A percentile compares a stretch with the other conserved stretches of the same genome.
These are phyloP conservation scores for Trichoderma hamatum DNA, from an alignment of 2,329 filamentous ascomycete species.

Conservation along the genomic window DNA sequence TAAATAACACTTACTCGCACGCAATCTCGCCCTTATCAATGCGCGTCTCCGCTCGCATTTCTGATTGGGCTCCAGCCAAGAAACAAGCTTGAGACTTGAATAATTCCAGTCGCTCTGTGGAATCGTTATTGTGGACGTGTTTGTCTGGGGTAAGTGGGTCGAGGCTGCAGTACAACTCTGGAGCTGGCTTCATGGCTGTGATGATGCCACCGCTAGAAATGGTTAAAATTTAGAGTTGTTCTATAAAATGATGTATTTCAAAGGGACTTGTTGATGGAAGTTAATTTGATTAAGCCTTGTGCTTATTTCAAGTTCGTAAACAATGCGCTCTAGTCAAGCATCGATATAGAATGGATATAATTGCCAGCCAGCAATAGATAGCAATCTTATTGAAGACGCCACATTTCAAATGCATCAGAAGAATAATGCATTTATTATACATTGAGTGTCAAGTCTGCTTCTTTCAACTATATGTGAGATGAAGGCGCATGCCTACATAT, in stretches of 20 bases:
- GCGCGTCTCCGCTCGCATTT: not conserved
- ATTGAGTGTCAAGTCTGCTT: not conserved
- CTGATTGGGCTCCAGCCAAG: not conserved
- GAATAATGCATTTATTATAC: not conserved
- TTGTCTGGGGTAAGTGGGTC: slow-evolving; percentile 10
- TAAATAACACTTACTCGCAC: not conserved
- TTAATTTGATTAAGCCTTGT: not conserved
- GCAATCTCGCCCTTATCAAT: not conserved
- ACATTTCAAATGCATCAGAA: too few relatives aligned
- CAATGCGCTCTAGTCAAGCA: not conserved
- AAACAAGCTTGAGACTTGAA: too few relatives aligned
- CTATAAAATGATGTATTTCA: not conserved
- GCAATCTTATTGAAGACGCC: not conserved
- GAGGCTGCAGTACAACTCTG: not conserved
- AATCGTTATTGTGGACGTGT: not conserved
- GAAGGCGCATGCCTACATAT: not conserved
- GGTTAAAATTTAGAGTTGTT: not conserved
- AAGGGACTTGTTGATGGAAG: not conserved
- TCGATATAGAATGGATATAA: not conserved
- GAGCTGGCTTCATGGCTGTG: not conserved
- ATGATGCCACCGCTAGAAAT: not conserved
- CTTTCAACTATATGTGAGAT: not conserved
- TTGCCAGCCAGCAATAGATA: not conserved
- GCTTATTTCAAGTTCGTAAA: not conserved
- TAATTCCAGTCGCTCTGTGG: not conserved